Percentiles rank a stretch among this genome's conserved stretches.
Conservation (phyloP, 352 stramenopile species). For the Globisporangium abappressorium region DNA sequence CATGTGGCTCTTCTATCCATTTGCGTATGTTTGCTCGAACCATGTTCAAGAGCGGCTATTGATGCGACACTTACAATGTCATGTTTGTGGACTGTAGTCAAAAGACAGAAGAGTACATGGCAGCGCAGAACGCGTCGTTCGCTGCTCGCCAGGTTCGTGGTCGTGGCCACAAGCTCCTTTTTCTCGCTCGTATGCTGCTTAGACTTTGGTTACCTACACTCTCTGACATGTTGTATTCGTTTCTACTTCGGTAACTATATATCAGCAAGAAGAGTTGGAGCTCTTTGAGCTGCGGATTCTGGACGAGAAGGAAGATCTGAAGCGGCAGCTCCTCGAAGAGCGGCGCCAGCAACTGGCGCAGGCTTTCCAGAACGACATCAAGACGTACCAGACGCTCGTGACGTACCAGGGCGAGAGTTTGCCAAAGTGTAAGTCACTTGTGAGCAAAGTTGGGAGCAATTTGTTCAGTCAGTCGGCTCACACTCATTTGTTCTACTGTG, state of each 20-base stretch:
- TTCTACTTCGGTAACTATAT: background rate
- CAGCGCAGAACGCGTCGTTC: slow-evolving; percentile 70
- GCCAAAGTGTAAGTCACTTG: slow-evolving; percentile 14
- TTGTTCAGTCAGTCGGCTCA: background rate
- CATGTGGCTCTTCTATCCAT: background rate
- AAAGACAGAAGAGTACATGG: slow-evolving; percentile 70
- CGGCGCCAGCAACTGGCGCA: slow-evolving; percentile 50
- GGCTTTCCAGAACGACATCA: slow-evolving; percentile 73
- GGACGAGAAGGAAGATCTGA: slow-evolving; percentile 61
- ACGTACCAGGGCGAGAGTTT: slow-evolving; percentile 43
- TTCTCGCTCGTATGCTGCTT: background rate
- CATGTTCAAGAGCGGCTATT: background rate
- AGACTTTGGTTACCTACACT: background rate
- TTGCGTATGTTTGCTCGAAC: background rate
- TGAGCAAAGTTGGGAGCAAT: background rate
- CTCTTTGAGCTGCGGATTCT: slow-evolving; percentile 62
- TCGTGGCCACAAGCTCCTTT: background rate
- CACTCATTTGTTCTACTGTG: background rate
- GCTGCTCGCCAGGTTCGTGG: slow-evolving; percentile 45
- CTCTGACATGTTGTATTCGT: background rate
- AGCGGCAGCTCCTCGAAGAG: slow-evolving; percentile 51
- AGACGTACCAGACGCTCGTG: slow-evolving; percentile 77
- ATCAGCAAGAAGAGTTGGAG: slow-evolving; percentile 73
- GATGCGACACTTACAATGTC: background rate
- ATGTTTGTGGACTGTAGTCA: slow-evolving; percentile 18